Evolutionary conservation across 306 rosid species (phyloP), one percentile per base, ranked within the genome.

Genomic region (Acacia melanoxylon): DNA sequence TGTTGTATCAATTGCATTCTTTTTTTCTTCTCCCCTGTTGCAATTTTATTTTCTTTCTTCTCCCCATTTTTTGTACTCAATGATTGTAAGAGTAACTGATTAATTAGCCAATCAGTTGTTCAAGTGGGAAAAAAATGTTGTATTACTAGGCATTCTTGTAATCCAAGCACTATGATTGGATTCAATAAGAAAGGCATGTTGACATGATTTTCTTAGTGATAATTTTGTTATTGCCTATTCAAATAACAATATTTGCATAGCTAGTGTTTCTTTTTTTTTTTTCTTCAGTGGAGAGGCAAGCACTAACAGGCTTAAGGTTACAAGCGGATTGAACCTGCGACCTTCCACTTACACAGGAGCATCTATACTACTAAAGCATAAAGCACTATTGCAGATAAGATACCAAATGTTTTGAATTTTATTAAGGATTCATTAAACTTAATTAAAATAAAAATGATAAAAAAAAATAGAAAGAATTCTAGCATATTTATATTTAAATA

Each of bases 151-250:
- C n/a, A 63, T 63, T 37, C 42, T 33, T 66, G 44, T 37, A 67
- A 33, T 35, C 25, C 8, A 16, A 7, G 46, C 2, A 17, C 12
- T 7, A 31, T 29, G 70, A 3, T 68, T 68, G 72, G 13, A n/a
- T 68, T 68, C 72, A 68, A 68, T 68, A 68, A 68, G 72, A 68
- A 31, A 41, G 72, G 72, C 3, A 66, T 16, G 42, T 67, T 19
- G 46, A 35, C 10, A 20, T 44, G 45, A 33, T 2, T 33, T 33
- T 66, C 11, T 33, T 48, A 6, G 12, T 56, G 25, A 56, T 56
- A 56, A 7, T 19, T 52, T 52, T 19, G 61, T 52, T 52, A 22
- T 17, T 17, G 8, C 16, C 4, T 48, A 14, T 44, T 44, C 48
- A 10, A 10, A 49, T 49, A 49, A 37, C 41, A 37, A 49, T 62